A percentile compares a stretch with the other conserved stretches of the same genome.
phyloP scores from a whole-genome alignment of 73 alveolate genomes.

The Paramecium tetraurelia region DNA sequence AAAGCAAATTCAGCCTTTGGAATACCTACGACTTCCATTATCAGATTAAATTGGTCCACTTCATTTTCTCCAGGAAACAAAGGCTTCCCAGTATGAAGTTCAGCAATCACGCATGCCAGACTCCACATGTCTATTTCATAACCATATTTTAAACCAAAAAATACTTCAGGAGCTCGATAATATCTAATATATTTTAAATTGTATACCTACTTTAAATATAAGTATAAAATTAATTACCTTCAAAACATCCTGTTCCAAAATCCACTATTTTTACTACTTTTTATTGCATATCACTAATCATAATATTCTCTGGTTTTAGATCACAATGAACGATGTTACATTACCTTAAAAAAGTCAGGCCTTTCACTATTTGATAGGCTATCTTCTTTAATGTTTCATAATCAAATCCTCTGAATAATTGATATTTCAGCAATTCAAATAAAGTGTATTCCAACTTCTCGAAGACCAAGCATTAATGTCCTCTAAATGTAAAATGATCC shows the following conservation, averaged over 20 bases:
- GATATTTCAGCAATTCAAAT: slow-evolving; percentile 75
- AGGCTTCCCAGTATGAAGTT: slow-evolving; percentile 86
- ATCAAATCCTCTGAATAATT: slow-evolving; percentile 78
- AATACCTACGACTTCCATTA: slow-evolving; percentile 80
- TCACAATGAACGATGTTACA: slow-evolving; percentile 81
- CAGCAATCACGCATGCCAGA: slow-evolving; percentile 92
- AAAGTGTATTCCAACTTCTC: slow-evolving; percentile 78
- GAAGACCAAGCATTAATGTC: slow-evolving; percentile 75
- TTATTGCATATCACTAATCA: slow-evolving; percentile 63
- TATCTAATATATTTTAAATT: slow-evolving; percentile 60
- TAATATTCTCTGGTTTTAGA: slow-evolving; percentile 84
- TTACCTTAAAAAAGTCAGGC: slow-evolving; percentile 63
- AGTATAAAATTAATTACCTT: slow-evolving; percentile 75
- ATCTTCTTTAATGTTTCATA: slow-evolving; percentile 66
- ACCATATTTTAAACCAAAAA: slow-evolving; percentile 92
- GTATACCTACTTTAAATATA: slow-evolving; percentile 78
- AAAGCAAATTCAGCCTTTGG: slow-evolving; percentile 77
- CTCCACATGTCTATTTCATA: slow-evolving; percentile 96
- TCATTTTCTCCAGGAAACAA: slow-evolving; percentile 92
- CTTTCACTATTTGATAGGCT: slow-evolving; percentile 71
- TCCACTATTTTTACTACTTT: slow-evolving; percentile 80
- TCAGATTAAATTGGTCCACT: slow-evolving; percentile 75
- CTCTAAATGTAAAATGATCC: slow-evolving; percentile 70
- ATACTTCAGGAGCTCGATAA: slow-evolving; percentile 96
- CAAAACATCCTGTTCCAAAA: slow-evolving; percentile 86